phyloP scores from a whole-genome alignment of 768 basidiomycete species.

The Termitomyces sp. region DNA sequence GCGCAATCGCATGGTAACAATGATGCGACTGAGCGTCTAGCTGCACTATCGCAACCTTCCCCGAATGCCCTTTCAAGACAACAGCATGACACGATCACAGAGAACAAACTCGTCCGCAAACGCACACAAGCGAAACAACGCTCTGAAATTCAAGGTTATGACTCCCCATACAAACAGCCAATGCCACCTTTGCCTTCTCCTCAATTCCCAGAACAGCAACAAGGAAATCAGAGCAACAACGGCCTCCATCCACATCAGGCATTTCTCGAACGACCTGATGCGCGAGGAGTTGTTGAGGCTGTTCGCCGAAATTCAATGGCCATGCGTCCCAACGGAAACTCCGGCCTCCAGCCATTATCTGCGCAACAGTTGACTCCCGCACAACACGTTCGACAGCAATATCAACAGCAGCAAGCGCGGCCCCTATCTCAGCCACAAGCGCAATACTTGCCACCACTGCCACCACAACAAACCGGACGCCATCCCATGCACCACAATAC shows the following conservation, averaged over 20 bases:
- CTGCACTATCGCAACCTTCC: slow-evolving; percentile 57
- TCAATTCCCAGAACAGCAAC: slow-evolving; percentile 8
- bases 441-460: slow-evolving; percentile 10
- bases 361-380: slow-evolving; percentile 15
- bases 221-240: slow-evolving; percentile 2
- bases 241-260: slow-evolving; percentile 9
- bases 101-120: slow-evolving; percentile 76
- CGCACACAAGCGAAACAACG: slow-evolving; percentile 70
- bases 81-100: slow-evolving; percentile 79
- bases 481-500: slow-evolving; percentile 4
- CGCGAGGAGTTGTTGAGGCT: slow-evolving; percentile 46
- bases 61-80: slow-evolving; percentile 68
- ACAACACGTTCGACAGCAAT: slow-evolving; percentile 15
- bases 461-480: slow-evolving; percentile 9
- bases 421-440: slow-evolving; percentile 11
- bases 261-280: slow-evolving; percentile 24
- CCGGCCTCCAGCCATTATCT: slow-evolving; percentile 1
- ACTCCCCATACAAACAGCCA: background rate
- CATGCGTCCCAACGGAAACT: slow-evolving; percentile 3
- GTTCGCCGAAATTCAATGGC: slow-evolving; percentile 47
- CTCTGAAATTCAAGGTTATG: slow-evolving; percentile 30
- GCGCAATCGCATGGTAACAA: slow-evolving; percentile 75
- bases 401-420: slow-evolving; percentile 12
- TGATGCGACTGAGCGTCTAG: slow-evolving; percentile 75
- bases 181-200: slow-evolving; percentile 12